A percentile compares a stretch with the other conserved stretches of the same genome.
phyloP scores from a whole-genome alignment of 768 basidiomycete genomes.

The Antrodiella citrinella region DNA sequence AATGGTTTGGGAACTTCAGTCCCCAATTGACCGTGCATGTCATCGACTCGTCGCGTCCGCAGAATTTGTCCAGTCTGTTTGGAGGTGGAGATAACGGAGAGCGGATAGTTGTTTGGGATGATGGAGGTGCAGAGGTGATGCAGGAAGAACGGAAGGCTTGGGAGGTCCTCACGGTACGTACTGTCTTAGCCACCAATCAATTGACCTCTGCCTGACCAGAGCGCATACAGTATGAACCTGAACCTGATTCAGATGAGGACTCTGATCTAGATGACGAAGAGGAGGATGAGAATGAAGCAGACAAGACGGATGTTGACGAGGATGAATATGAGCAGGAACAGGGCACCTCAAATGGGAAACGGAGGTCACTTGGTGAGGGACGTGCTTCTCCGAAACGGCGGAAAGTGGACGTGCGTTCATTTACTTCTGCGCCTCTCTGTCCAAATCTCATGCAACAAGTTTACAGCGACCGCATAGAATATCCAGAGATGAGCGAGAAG shows the following conservation, averaged over 20 bases:
- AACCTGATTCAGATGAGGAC: slow-evolving; percentile 57
- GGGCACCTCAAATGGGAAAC: slow-evolving; percentile 37
- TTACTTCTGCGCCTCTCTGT: slow-evolving; percentile 12
- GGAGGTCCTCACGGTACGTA: slow-evolving; percentile 73
- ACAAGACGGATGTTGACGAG: too few relatives aligned
- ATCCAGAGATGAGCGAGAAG: slow-evolving; percentile 60
- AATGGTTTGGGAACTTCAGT: slow-evolving; percentile 72
- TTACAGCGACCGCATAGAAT: slow-evolving; percentile 45
- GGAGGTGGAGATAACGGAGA: slow-evolving; percentile 57
- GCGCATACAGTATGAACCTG: slow-evolving; percentile 67
- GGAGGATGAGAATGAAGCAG: slow-evolving; percentile 34
- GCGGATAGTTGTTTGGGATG: slow-evolving; percentile 87
- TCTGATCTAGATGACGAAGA: slow-evolving; percentile 39
- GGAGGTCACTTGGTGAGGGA: slow-evolving; percentile 35
- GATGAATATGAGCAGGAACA: slow-evolving; percentile 37
- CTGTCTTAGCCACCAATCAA: too few relatives aligned
- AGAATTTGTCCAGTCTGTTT: slow-evolving; percentile 84
- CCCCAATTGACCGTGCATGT: slow-evolving; percentile 71
- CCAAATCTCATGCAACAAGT: not conserved
- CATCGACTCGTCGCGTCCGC: slow-evolving; percentile 89
- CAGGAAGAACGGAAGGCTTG: slow-evolving; percentile 71
- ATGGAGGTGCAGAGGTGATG: slow-evolving; percentile 69
- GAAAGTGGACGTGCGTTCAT: slow-evolving; percentile 41
- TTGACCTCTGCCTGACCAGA: not conserved
- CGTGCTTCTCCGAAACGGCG: slow-evolving; percentile 47